Evolutionary conservation across 495 filamentous ascomycete genomes (phyloP).

Genomic region (Daldinia childiae): DNA sequence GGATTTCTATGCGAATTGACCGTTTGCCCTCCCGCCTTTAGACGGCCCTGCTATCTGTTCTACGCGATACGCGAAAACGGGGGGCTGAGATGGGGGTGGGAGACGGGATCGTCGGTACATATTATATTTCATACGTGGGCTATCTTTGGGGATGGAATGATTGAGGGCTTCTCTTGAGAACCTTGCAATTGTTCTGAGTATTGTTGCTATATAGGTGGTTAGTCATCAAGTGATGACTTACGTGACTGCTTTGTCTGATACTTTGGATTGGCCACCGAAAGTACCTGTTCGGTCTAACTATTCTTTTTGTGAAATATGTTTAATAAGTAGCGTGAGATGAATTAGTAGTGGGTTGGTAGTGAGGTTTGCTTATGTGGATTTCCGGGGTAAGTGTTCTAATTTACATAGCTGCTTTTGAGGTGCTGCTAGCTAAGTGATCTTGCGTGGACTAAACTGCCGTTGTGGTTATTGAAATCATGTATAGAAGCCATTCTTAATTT

Average conservation of each 20-base stretch:
- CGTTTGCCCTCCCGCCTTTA: slow-evolving; percentile 47
- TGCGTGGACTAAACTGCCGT: too few relatives aligned
- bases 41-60: slow-evolving; percentile 41
- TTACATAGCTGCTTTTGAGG: too few relatives aligned
- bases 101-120: slow-evolving; percentile 48
- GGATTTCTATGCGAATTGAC: slow-evolving; percentile 49
- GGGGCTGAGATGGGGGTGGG: slow-evolving; percentile 41
- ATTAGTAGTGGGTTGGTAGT: too few relatives aligned
- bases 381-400: too few relatives aligned
- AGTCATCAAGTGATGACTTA: not conserved
- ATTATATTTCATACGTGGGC: not conserved
- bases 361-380: too few relatives aligned
- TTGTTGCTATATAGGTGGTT: too few relatives aligned
- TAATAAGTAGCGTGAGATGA: too few relatives aligned
- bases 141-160: not conserved
- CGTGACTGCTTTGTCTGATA: not conserved
- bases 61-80: slow-evolving; percentile 24
- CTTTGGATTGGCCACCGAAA: not conserved
- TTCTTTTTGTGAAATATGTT: not conserved
- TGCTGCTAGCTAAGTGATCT: too few relatives aligned
- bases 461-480: too few relatives aligned
- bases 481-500: too few relatives aligned
- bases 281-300: not conserved
- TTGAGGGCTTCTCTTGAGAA: too few relatives aligned
- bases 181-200: too few relatives aligned